Base-by-base conservation (phyloP, 345 rosid species). In the Triadica sebifera region DNA sequence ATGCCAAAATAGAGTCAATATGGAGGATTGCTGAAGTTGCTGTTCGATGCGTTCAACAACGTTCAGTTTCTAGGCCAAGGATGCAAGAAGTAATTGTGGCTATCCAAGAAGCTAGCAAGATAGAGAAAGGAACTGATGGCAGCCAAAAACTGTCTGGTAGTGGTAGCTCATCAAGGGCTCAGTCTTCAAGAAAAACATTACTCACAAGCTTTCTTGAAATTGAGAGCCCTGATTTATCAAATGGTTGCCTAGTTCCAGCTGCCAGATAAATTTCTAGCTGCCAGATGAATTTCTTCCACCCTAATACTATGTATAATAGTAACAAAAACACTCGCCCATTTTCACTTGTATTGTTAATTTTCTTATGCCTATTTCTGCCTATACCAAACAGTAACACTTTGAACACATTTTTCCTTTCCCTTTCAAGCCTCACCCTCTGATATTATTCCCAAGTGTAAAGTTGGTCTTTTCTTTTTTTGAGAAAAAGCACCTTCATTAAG, bases 11-110 rank as follows among this genome's bases (percentile, higher is more conserved):
- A 0, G 98, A 96, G 67, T 90, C 99, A 0, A 79, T 93, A 7
- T 96, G 99, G 99, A 86, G 97, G 80, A 76, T 93, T 0, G 96
- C 97, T 0, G 99, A 93, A 84, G 85, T 88, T 0, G 97, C 97
- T 0, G 82, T 93, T 78, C 98, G 89, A 67, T 93, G 98, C 34
- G 96, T 96, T 0, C 95, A 91, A 76, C 93, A 83, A 58, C 86
- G 87, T 41, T 88, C 92, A 10, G 77, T 65, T 75, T 84, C 79
- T 3, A 84, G 97, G 75, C 99, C 99, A 43, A 86, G 81, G 72
- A 96, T 96, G 99, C 97, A 90, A 74, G 96, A 96, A 80, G 84
- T 93, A 47, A 88, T 91, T 13, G 34, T 87, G 83, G 92, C 97
- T 0, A 86, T 91, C 70, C 97, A 93, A 75, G 98, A 96, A 52